Base-by-base conservation (phyloP, 1,139 yeast genomes). In the Geotrichum bryndzae region DNA sequence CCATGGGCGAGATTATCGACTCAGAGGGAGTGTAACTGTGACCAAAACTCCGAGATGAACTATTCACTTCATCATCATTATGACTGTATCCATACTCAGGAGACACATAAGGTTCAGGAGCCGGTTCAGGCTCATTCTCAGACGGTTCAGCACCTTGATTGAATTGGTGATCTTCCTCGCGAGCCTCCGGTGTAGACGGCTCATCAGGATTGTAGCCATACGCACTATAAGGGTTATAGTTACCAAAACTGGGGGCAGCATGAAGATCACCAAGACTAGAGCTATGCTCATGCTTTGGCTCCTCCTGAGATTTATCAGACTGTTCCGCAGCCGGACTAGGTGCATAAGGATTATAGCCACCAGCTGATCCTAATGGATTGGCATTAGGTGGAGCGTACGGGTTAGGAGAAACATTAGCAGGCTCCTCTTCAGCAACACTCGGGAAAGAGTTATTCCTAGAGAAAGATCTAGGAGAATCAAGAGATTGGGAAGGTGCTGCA, bases 1-100 rank as follows among this genome's bases (percentile, higher is more conserved):
- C 60, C 58, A 60, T 58, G 10, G 66, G 61, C 22, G 56, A 51
- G 35, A 58, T 60, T 15, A 58, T 56, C 50, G 51, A 41, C 11
- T 53, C 54, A 7, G 64, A 25, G 48, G 62, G 57, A 53, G 46
- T 56, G 25, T 54, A 38, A 15, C 48, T 41, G 18, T 41, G 48
- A 15, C 48, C 48, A 41, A n/a, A 41, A 41, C n/a, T 41, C 4
- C 13, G 48, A 35, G 56, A 23, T 13, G 51, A 38, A 25, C 25
- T 25, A 15, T 25, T 35, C 31, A 25, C 38, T 10, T 33, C 25
- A 8, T 53, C 54, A 27, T 54, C 57, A 15, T 54, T 35, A 45
- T 54, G n/a, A 23, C 38, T 18, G 51, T 38, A 23, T 8, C 57
- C 57, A 33, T 74, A 78, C 31, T 73, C 71, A 51, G 72, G 67